Percentiles rank a stretch among this genome's conserved stretches.
phyloP scores from a whole-genome alignment of 75 land plant genomes.

The Larix kaempferi region DNA sequence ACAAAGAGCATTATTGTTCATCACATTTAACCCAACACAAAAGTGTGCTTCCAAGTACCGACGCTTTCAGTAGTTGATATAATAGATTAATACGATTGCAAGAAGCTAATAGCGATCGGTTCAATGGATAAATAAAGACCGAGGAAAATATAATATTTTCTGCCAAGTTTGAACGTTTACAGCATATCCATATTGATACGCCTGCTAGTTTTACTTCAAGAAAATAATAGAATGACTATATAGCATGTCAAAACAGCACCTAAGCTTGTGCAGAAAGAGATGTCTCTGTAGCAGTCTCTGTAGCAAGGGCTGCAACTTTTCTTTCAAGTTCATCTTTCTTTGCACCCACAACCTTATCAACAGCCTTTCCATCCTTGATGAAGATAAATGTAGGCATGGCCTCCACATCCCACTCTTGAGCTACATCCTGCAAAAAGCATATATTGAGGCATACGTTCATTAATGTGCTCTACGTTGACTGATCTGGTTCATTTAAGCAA shows the following conservation, averaged over 20 bases:
- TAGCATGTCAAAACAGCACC: background rate
- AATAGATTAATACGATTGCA: too few species aligned
- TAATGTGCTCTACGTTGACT: background rate
- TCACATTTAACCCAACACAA: too few species aligned
- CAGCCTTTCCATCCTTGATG: slow-evolving; percentile 39
- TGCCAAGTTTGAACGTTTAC: too few species aligned
- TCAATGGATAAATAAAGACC: too few species aligned
- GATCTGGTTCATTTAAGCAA: background rate
- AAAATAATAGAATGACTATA: background rate
- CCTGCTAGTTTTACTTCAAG: too few species aligned
- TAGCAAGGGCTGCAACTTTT: slow-evolving; percentile 9
- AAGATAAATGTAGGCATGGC: slow-evolving; percentile 77
- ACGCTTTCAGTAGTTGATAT: too few species aligned
- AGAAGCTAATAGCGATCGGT: too few species aligned
- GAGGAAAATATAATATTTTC: too few species aligned
- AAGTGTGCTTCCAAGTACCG: too few species aligned
- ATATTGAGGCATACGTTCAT: background rate
- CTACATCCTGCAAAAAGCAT: slow-evolving; percentile 36
- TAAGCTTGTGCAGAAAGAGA: background rate
- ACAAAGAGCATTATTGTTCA: too few species aligned
- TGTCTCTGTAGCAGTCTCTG: background rate
- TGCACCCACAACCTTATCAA: slow-evolving; percentile 70
- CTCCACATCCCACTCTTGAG: slow-evolving; percentile 48
- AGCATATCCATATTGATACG: too few species aligned
- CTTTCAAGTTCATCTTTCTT: slow-evolving; percentile 47